phyloP scores from a whole-genome alignment of 441 rosid species.

The Cnidoscolus chayamansa region DNA sequence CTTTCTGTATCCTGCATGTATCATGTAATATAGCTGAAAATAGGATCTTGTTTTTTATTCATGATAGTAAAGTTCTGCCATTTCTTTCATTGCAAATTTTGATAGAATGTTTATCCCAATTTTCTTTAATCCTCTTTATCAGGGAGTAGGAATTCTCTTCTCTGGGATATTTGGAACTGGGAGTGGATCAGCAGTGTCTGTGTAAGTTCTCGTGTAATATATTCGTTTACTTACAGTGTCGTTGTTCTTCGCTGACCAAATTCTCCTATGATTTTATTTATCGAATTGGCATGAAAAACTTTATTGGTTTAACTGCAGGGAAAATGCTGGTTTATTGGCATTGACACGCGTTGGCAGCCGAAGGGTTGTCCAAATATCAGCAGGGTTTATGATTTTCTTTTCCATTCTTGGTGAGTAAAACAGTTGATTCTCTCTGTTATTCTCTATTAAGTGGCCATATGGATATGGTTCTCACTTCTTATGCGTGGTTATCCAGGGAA shows the following conservation, averaged over 20 bases:
- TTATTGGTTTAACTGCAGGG: conserved; percentile 44
- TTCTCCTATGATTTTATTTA: not conserved
- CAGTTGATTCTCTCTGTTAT: not conserved
- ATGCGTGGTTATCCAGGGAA: conserved; percentile 50
- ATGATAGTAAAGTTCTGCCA: not conserved
- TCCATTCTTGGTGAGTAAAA: conserved; percentile 68
- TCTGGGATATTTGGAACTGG: conserved; percentile 95
- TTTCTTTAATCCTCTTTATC: conserved; percentile 9
- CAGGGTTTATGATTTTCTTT: conserved; percentile 97
- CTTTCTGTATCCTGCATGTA: not conserved
- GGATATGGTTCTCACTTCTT: not conserved
- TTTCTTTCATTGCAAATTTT: not conserved
- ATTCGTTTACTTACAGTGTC: conserved; percentile 4
- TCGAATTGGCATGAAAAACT: conserved; percentile 14
- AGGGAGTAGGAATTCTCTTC: conserved; percentile 91
- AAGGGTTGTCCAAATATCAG: conserved; percentile 92
- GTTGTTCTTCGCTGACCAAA: not conserved
- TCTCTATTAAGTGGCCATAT: not conserved
- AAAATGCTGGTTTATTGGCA: conserved; percentile 88
- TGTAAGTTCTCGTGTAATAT: conserved; percentile 45
- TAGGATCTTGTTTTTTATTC: not conserved
- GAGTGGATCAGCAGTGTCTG: conserved; percentile 76
- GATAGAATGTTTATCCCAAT: not conserved
- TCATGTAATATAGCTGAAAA: not conserved
- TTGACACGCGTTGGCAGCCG: conserved; percentile 89